Base-by-base conservation (phyloP, 257 asterid genomes). In the Mentha longifolia region DNA sequence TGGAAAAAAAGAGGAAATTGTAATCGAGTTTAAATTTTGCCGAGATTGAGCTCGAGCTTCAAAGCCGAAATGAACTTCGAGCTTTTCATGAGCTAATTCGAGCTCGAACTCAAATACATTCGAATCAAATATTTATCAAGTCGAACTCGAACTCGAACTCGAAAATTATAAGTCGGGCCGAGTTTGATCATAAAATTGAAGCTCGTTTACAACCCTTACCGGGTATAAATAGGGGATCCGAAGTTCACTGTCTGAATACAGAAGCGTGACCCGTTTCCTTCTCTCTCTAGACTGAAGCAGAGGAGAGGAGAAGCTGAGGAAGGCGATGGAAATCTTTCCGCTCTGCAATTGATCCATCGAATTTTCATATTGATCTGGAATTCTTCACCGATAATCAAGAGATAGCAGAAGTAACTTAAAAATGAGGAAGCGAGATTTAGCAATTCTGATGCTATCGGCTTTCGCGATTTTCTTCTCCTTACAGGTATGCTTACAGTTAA, bases 381-480 rank as follows among this genome's bases (percentile, higher is more conserved):
- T 41, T 43, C 22, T 50, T 65, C 57, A 16, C 65, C 33, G 8
- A 12, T 61, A 14, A 31, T 7, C 30, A 7, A 60, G 33, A 11
- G 22, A 6, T 63, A 70, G 33, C 43, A 15, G 45, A 62, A n/a
- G 79, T 67, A 59, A 30, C 35, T 57, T 58, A 56, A 75, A 70
- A 61, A 94, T 94, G 99, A 89, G 98, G 89, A 95, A 95, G 85
- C 94, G 98, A 65, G 96, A 95, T 74, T 87, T 95, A 65, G 96
- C 98, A 54, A 92, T 95, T 76, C 80, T 95, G 62, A 84, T 92
- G 94, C 98, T 95, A 43, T 85, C 98, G 56, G 98, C 99, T 74
- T 95, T 95, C 83, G 98, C 99, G 76, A 89, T 92, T 80, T 95
- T 92, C 90, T 92, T 95, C 79, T 89, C 98, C 71, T 97, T 95